A percentile compares a stretch with the other conserved stretches of the same genome.
phyloP scores from a whole-genome alignment of 495 filamentous ascomycete species.

The Beverwykella pulmonaria region DNA sequence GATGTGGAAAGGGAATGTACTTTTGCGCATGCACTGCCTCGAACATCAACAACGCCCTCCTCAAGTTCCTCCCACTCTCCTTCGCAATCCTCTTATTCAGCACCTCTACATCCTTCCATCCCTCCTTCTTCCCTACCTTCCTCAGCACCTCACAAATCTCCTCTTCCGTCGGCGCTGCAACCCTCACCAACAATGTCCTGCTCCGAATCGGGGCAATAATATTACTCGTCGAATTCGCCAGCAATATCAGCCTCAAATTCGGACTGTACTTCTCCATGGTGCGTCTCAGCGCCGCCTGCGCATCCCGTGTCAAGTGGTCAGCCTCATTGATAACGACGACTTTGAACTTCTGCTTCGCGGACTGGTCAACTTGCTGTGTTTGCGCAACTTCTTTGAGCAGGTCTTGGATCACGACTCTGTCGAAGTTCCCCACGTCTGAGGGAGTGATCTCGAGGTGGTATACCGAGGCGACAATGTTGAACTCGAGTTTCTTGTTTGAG shows the following conservation, averaged over 20 bases:
- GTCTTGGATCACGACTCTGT: conserved; percentile 93
- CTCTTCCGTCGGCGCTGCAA: conserved; percentile 81
- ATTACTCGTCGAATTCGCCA: conserved; percentile 93
- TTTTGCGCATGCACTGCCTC: conserved; percentile 97
- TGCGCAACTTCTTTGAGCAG: conserved; percentile 97
- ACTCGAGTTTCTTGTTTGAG: conserved; percentile 94
- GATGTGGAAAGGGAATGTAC: conserved; percentile 54
- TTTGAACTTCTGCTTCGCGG: conserved; percentile 90
- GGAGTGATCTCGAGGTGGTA: conserved; percentile 99
- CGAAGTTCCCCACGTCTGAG: conserved; percentile 94
- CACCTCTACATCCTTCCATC: conserved; percentile 67
- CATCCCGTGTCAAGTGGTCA: conserved; percentile 92
- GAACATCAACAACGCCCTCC: conserved; percentile 89
- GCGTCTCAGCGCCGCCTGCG: conserved; percentile 88
- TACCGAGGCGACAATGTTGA: conserved; percentile 93
- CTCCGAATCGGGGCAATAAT: conserved; percentile 96
- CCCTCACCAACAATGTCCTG: conserved; percentile 84
- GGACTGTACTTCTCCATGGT: conserved; percentile 99
- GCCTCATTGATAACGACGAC: conserved; percentile 99
- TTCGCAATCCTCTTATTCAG: conserved; percentile 82
- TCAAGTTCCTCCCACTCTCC: conserved; percentile 89
- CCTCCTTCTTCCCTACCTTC: conserved; percentile 74
- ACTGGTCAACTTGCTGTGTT: conserved; percentile 93
- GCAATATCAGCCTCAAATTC: conserved; percentile 84
- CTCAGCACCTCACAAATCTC: conserved; percentile 81